Evolutionary conservation across 768 basidiomycete genomes (phyloP), one percentile per base, ranked within the genome.

Genomic region (Tephrocybe sp.): DNA sequence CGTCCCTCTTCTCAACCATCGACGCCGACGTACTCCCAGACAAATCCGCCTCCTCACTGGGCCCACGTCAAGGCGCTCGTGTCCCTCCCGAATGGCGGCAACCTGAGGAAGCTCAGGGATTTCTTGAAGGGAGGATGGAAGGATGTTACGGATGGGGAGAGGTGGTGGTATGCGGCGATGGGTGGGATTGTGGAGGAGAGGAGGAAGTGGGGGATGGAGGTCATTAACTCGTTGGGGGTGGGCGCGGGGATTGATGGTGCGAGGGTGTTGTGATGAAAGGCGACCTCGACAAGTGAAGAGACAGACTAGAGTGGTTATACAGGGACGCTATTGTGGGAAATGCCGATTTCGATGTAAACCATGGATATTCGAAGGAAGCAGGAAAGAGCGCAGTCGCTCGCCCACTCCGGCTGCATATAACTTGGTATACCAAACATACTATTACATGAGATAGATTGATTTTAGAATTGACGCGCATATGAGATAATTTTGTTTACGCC

Each of bases 151-250:
- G 76, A 77, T 57, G 72, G 58, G 18, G 77, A 81, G 63, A 69
- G 83, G 44, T 89, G 84, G 84, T 89, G 87, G 86, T 83, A 87
- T 32, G 60, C 65, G 9, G 82, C 84, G 27, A 68, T 89, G 27
- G 74, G 70, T 4, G 75, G 70, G 6, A 64, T 64, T n/a, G 62
- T 76, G 9, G 82, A 84, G 55, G 65, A 61, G 52, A 65, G 61
- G 52, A 65, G 74, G 47, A 59, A 53, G 54, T 64, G 53, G 42
- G 66, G 68, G 30, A 16, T 77, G 47, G 65, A 63, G 28, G 56
- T 54, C 6, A 58, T 78, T 40, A 64, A 69, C 15, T 53, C 59
- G 8, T 51, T 79, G 45, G 60, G 66, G 30, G n/a, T n/a, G n/a
- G n/a, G n/a, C n/a, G 62, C 49, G 26, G 74, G 76, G 1, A 59